phyloP scores from a whole-genome alignment of 179 eudicot species.

The Patellifolia procumbens region DNA sequence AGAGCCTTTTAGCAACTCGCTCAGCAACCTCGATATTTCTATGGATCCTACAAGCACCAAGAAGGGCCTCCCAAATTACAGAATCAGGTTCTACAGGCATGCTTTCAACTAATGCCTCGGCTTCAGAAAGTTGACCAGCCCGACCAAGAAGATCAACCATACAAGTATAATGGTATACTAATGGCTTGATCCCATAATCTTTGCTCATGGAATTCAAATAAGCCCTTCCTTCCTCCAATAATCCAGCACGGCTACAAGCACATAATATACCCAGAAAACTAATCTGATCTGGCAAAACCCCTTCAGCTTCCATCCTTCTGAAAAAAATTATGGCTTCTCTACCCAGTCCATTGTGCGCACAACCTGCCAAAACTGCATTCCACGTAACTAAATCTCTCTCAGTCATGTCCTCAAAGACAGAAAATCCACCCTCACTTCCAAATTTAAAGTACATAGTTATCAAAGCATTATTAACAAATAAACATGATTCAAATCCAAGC shows the following conservation, averaged over 20 bases:
- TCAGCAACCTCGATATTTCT: constrained; percentile 36
- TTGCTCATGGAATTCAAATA: constrained; percentile 41
- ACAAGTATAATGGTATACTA: constrained; percentile 47
- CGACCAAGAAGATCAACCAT: constrained; percentile 55
- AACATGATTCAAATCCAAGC: constrained; percentile 40
- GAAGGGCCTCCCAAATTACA: constrained; percentile 53
- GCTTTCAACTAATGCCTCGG: constrained; percentile 43
- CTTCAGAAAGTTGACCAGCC: constrained; percentile 42
- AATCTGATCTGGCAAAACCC: constrained; percentile 35
- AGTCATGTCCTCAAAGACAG: constrained; percentile 40
- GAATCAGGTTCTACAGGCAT: constrained; percentile 46
- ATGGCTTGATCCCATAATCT: constrained; percentile 40
- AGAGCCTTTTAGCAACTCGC: constrained; percentile 40
- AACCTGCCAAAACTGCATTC: constrained; percentile 54
- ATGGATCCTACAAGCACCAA: constrained; percentile 47
- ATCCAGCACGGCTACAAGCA: constrained; percentile 52
- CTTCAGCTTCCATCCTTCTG: constrained; percentile 37
- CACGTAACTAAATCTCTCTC: constrained; percentile 43
- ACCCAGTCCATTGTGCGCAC: constrained; percentile 49
- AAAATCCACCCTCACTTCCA: constrained; percentile 40
- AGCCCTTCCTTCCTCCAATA: constrained; percentile 39
- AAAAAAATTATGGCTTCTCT: constrained; percentile 37
- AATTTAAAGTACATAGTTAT: constrained; percentile 49
- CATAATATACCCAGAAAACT: constrained; percentile 42
- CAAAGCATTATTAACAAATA: constrained; percentile 42